Conservation (phyloP, 805 yeast genomes). For the Sungouiozyma intestinalis region DNA sequence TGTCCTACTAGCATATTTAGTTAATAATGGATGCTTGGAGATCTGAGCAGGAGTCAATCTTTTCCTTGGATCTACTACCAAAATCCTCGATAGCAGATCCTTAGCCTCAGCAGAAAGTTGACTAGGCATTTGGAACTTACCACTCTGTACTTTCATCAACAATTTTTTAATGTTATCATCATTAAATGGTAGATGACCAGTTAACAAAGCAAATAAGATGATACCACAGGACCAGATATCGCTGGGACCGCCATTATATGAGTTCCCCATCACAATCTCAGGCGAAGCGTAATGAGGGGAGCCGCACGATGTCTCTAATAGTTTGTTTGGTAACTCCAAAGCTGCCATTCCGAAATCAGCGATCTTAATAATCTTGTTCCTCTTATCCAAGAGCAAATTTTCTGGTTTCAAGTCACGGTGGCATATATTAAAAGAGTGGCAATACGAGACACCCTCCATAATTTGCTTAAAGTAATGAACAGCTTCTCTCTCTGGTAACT, state of each 20-base stretch:
- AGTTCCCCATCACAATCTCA: slow-evolving; percentile 68
- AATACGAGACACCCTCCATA: slow-evolving; percentile 66
- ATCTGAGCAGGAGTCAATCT: slow-evolving; percentile 63
- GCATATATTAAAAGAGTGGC: slow-evolving; percentile 71
- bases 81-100: slow-evolving; percentile 53
- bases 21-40: slow-evolving; percentile 65
- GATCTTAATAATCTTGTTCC: slow-evolving; percentile 55
- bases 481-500: slow-evolving; percentile 62
- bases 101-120: slow-evolving; percentile 55
- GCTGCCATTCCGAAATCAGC: slow-evolving; percentile 93
- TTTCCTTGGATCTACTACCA: slow-evolving; percentile 58
- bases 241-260: slow-evolving; percentile 75
- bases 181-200: slow-evolving; percentile 77
- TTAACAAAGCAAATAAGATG: slow-evolving; percentile 63
- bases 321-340: slow-evolving; percentile 56
- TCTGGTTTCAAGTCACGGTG: slow-evolving; percentile 81
- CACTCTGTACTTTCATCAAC: slow-evolving; percentile 65
- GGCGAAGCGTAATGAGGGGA: slow-evolving; percentile 88
- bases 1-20: slow-evolving; percentile 39
- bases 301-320: slow-evolving; percentile 75
- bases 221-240: slow-evolving; percentile 89
- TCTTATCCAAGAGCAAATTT: slow-evolving; percentile 56
- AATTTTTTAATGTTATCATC: slow-evolving; percentile 68
- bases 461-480: slow-evolving; percentile 69
- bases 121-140: slow-evolving; percentile 62